These are phyloP conservation scores for Mycena sp. DNA, from an alignment of 1,284 basidiomycete species.

Conservation along the genomic window DNA sequence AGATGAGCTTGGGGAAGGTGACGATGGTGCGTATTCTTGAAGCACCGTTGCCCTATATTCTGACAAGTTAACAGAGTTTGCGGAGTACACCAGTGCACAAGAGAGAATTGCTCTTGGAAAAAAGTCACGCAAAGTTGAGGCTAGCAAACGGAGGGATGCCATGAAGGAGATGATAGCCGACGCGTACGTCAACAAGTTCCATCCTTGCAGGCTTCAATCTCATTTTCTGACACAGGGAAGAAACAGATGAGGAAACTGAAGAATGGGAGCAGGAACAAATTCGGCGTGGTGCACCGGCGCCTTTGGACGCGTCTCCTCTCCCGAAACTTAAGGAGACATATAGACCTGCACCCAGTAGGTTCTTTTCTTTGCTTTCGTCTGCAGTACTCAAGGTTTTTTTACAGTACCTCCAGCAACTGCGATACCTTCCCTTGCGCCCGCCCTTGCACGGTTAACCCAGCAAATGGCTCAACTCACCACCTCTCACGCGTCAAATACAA, in stretches of 20 bases:
- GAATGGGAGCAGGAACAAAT: constrained; percentile 94
- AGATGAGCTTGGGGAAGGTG: constrained; percentile 92
- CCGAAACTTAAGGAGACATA: constrained; percentile 65
- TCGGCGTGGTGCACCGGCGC: constrained; percentile 71
- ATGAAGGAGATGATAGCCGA: constrained; percentile 92
- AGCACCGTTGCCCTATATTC: background rate
- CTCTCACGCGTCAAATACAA: constrained; percentile 75
- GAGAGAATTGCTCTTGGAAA: constrained; percentile 89
- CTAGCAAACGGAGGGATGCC: constrained; percentile 72
- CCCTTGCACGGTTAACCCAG: constrained; percentile 65
- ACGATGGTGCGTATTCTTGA: constrained; percentile 75
- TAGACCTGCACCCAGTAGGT: constrained; percentile 79
- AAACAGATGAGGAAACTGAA: constrained; percentile 87
- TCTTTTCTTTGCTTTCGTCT: background rate
- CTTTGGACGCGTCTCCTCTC: constrained; percentile 42
- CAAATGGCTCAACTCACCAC: constrained; percentile 74
- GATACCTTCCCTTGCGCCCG: constrained; percentile 65
- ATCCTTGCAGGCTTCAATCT: constrained; percentile 26
- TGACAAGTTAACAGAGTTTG: constrained; percentile 66
- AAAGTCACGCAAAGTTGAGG: constrained; percentile 82
- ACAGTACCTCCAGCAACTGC: constrained; percentile 70
- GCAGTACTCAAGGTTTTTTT: constrained; percentile 30
- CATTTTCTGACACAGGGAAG: constrained; percentile 61
- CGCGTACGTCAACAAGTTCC: constrained; percentile 57
- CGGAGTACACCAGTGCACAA: constrained; percentile 90